Base-by-base conservation (phyloP, 1,139 yeast genomes). In the Magnusiomyces paraingens region DNA sequence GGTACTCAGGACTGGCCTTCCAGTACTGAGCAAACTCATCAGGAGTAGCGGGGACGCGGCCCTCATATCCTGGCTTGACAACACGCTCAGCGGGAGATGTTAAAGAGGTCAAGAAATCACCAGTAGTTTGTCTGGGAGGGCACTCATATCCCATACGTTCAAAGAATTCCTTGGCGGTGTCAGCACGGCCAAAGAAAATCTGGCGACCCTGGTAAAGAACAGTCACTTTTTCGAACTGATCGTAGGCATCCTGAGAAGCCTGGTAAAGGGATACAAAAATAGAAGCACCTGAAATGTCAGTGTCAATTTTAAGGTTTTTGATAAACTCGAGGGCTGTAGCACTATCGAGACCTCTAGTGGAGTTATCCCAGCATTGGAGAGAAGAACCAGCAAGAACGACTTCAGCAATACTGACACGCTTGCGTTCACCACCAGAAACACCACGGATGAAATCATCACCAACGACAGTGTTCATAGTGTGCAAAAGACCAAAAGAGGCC, bases 341-440 rank as follows among this genome's bases (percentile, higher is more conserved):
- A 21, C 89, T 77, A 68, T 84, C 90, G 55, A 84, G 73, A 63
- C 90, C 90, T 68, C 90, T 77, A 2, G 90, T 84, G 29, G 88
- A 82, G 67, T 84, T 84, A 70, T 84, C 90, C 82, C 86, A 83
- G 69, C 86, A 82, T 64, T 82, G 85, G 52, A 83, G 68, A 49
- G 81, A 74, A 12, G 85, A 80, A 35, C 83, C 81, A 53, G 82
- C 73, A n/a, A 81, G 72, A 42, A 82, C 71, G 2, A 79, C 83
- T 66, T 84, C 89, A 32, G 87, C 87, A 62, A 85, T 83, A 3
- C 90, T 83, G 20, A 85, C 93, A 70, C 93, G 82, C 70, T 85
- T 85, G 62, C 93, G 77, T 70, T 86, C 91, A 71, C 94, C 93
- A 63, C 94, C 94, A 48, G 91, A 84, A 39, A 86, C 87, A 70